Base-by-base conservation (phyloP, 768 basidiomycete genomes). In the Serendipita sp. region DNA sequence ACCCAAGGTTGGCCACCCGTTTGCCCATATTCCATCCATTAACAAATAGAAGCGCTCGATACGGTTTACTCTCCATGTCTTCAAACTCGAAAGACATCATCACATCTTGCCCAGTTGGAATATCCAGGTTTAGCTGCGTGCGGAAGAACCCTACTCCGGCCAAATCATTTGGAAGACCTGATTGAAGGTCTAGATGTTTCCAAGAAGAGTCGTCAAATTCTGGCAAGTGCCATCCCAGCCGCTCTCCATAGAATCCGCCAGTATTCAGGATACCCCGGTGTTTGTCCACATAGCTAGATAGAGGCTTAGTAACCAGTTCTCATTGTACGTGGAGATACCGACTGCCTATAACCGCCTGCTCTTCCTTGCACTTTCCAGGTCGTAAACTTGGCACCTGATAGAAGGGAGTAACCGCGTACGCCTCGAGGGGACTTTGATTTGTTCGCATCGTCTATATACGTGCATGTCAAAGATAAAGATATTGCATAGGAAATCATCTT, bases 21-120 rank as follows among this genome's bases (percentile, higher is more conserved):
- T 90, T 91, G 6, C 89, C 90, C 81, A 88, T 88, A 81, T 86
- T 85, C 90, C 90, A 92, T 11, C 89, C 90, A 68, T 92, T 91
- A 18, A 91, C 85, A 65, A 87, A 91, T 45, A 91, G 68, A 48
- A 82, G 76, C 2, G 84, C 83, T 15, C 88, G 80, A 69, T 89
- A 91, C 27, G 86, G 79, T 68, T 86, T 83, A 18, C 50, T 31
- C 3, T 78, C 78, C 3, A 76, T 69, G 53, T 83, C 78, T 55
- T 83, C 79, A 70, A 90, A 91, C 0, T 78, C 81, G 70, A 91
- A 88, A 13, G 85, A 86, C 68, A 91, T 74, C 66, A 81, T 81
- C 3, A 82, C 79, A 68, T 91, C 90, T n/a, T 81, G 72, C 23
- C 78, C 82, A 10, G 71, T 66, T 0, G 84, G 81, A 34, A 91